A percentile compares a stretch with the other conserved stretches of the same genome.
These are phyloP conservation scores for Verticillium zaregamsianum DNA, from an alignment of 2,329 filamentous ascomycete genomes.

Conservation along the genomic window DNA sequence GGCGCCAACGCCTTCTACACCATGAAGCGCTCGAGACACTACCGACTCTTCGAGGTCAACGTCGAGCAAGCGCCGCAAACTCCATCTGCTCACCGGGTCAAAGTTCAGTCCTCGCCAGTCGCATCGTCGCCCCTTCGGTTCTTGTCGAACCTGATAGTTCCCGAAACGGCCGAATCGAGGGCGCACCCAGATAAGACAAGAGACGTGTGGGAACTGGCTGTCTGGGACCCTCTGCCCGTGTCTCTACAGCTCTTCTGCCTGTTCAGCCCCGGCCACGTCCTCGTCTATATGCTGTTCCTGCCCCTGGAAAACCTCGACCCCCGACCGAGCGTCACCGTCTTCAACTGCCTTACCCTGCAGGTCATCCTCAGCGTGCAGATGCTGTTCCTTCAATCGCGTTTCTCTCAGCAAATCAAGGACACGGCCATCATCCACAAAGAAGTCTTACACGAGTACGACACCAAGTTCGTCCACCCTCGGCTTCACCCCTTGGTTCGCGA, in stretches of 20 bases:
- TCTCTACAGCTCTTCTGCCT: slow-evolving; percentile 79
- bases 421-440: slow-evolving; percentile 80
- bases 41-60: slow-evolving; percentile 84
- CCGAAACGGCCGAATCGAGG: slow-evolving; percentile 71
- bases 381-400: slow-evolving; percentile 66
- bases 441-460: slow-evolving; percentile 92
- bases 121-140: slow-evolving; percentile 75
- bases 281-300: slow-evolving; percentile 84
- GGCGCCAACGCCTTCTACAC: slow-evolving; percentile 75
- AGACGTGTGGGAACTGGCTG: slow-evolving; percentile 90
- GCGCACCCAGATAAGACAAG: slow-evolving; percentile 76
- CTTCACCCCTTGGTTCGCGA: slow-evolving; percentile 74
- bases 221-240: slow-evolving; percentile 91
- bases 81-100: slow-evolving; percentile 82
- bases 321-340: slow-evolving; percentile 78
- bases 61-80: slow-evolving; percentile 75
- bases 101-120: slow-evolving; percentile 77
- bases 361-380: slow-evolving; percentile 73
- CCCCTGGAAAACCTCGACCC: slow-evolving; percentile 73
- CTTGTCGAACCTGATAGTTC: slow-evolving; percentile 62
- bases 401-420: slow-evolving; percentile 83
- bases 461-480: slow-evolving; percentile 87
- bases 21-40: slow-evolving; percentile 75
- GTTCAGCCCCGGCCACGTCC: slow-evolving; percentile 90
- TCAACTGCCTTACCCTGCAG: slow-evolving; percentile 76